Percentiles rank a stretch among this genome's conserved stretches.
phyloP scores from a whole-genome alignment of 768 basidiomycete species.

The Suillus paluster region DNA sequence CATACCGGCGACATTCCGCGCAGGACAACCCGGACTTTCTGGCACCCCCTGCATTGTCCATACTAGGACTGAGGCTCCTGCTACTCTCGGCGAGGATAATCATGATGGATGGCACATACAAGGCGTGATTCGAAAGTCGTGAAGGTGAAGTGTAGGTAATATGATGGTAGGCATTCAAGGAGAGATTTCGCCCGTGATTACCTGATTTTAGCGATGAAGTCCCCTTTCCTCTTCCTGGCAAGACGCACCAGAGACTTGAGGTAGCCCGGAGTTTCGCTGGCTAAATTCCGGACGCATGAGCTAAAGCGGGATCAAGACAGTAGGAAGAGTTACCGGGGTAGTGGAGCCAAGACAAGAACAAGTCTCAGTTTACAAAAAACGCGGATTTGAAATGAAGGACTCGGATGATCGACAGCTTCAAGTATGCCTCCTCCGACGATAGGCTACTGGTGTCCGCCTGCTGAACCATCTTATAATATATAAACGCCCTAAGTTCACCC shows the following conservation, averaged over 20 bases:
- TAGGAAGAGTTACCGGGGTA: background rate
- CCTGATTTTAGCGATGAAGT: background rate
- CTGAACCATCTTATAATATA: background rate
- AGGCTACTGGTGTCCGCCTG: background rate
- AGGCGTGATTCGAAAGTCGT: background rate
- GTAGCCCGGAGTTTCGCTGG: background rate
- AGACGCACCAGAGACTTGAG: background rate
- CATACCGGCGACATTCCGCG: constrained; percentile 56
- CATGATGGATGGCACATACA: constrained; percentile 8
- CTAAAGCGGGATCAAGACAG: background rate
- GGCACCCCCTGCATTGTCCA: constrained; percentile 4
- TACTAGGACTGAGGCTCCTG: constrained; percentile 14
- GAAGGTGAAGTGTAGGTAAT: background rate
- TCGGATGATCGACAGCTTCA: constrained; percentile 7
- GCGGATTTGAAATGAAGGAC: constrained; percentile 1
- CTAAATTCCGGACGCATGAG: background rate
- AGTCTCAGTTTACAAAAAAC: constrained; percentile 7
- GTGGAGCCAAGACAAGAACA: constrained; percentile 4
- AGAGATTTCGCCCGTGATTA: background rate
- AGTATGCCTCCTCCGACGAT: background rate
- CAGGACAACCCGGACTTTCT: constrained; percentile 51
- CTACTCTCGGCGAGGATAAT: constrained; percentile 16
- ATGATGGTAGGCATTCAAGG: constrained; percentile 1
- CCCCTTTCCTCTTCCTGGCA: background rate
- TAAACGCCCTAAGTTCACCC: background rate